Base-by-base conservation (phyloP, 1,139 yeast genomes). In the Saccharomyces hybrid region DNA sequence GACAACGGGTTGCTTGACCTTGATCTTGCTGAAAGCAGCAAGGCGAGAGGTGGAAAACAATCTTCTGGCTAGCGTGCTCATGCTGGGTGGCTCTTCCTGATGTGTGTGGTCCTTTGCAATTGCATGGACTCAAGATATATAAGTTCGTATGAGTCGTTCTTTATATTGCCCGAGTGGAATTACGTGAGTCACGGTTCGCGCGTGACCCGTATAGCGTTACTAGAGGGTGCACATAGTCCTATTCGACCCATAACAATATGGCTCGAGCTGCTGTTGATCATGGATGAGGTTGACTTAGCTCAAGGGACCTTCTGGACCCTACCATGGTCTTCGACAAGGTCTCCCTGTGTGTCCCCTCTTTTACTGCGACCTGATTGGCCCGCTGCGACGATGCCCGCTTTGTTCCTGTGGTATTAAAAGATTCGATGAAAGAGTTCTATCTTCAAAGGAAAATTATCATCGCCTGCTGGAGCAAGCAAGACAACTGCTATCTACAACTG, bases 1-100 rank as follows among this genome's bases (percentile, higher is more conserved):
- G 56, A 86, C 95, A 61, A 86, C 78, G 48, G 95, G 93, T 56
- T 78, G 82, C 64, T 78, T 78, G 48, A 86, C 93, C 61, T 78
- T 78, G 66, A 86, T 83, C 70, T 86, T 86, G 14, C 62, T 52
- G 52, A 62, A 55, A 16, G 51, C 52, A 32, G 59, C 55, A 38
- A 38, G 44, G 25, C 44, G 44, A 29, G 62, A 54, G 5, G 62
- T 57, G 11, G 66, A 57, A 29, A 62, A 54, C 26, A 52, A 56
- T 54, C 65, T 57, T 56, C 60, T 62, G 9, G 58, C 38, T 14
- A 29, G 42, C 46, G 29, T 50, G 19, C 19, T 47, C 27, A 32
- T 49, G 34, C 29, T 41, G 25, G 13, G 25, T 16, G 44, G 44
- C 23, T 19, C 44, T 38, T 38, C 44, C 25, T 38, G 5, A 9